Evolutionary conservation across 2,329 filamentous ascomycete genomes (phyloP), one percentile per base, ranked within the genome.

Genomic region (Aspergillus bombycis): DNA sequence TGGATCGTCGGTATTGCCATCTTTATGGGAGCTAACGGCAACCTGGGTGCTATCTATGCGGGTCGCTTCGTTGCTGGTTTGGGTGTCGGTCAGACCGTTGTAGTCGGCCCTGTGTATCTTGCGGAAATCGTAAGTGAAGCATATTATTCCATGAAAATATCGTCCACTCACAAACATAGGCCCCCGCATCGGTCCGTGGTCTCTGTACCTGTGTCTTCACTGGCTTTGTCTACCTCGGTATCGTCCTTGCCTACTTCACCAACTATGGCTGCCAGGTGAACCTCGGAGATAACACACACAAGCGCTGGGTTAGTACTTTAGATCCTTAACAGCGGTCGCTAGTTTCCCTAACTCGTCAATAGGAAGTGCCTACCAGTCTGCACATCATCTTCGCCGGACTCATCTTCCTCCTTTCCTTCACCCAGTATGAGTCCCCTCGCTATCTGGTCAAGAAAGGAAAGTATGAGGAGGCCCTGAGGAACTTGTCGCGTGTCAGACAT

Each of bases 191-290:
- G 1, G 82, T 92, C 63, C 86, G 90, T 60, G 90, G 91, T 67
- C 85, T 94, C 26, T 93, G 90, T 72, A 92, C 91, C 1, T 89
- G 88, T 71, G 83, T 89, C 30, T 91, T 91, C 73, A 87, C 88
- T 0, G 88, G 88, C 1, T 83, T 90, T 57, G 91, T 94, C 26
- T 94, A 94, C 72, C 77, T 91, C 59, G 91, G 91, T 28, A 92
- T 93, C 65, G 90, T 94, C 70, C 82, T 94, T 19, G 90, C 89
- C 10, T 94, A 93, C 79, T 94, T 93, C 71, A 87, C 89, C 63
- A 91, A 89, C 75, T 90, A 89, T 72, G 88, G 88, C 16, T 82
- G 80, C n/a, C 79, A 82, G 30, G 74, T 86, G 28, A 81, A 87
- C 70, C 82, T 80, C 67, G 81, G 81, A 21, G 73, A 80, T 50